Base-by-base conservation (phyloP, 139 green algal genomes). In the Tetratostichococcus sp. region DNA sequence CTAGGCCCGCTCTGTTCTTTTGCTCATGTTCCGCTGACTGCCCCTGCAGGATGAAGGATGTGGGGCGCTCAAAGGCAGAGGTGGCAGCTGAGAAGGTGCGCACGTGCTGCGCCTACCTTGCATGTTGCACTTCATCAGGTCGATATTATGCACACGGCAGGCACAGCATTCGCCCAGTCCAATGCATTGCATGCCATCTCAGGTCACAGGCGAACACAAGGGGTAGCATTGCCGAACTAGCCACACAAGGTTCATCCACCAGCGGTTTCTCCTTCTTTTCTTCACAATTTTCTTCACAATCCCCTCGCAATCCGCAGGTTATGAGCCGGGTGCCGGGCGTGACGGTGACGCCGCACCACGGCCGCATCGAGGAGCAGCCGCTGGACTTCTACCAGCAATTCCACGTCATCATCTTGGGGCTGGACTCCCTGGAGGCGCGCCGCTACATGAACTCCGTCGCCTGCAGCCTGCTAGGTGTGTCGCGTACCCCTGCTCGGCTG, bases 391-490 rank as follows among this genome's bases (percentile, higher is more conserved):
- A 98, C 83, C 66, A 87, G 67, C 69, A 95, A 42, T 98, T 98
- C 73, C 89, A 97, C 79, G 73, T 94, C 74, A 96, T 98, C 72
- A 87, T 98, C 11, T 87, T 99, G 35, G 96, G 96, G 8, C 85
- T 99, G 30, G 96, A 99, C 85, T 98, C 92, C 5, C 80, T 99
- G 21, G 96, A 99, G 78, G 96, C 96, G 0, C 81, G 96, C 26
- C 86, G 91, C 28, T 98, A 95, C 80, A 99, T 99, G 90, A 99
- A 99, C 85, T 85, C 84, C 14, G 80, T 99, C 1, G 90, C 92
- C n/a, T 99, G 96, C 90, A 87, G 85, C 77, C 96, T 99, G 75
- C 86, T 99, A 28, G 88, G 90, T 95, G 78, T 25, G 90, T n/a
- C 1, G n/a, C 33, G 17, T 62, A 4, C 19, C 8, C 14, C 39